A percentile compares a stretch with the other conserved stretches of the same genome.
phyloP scores from a whole-genome alignment of 176 grass and related monocot species.

The Cenchrus purpureus region DNA sequence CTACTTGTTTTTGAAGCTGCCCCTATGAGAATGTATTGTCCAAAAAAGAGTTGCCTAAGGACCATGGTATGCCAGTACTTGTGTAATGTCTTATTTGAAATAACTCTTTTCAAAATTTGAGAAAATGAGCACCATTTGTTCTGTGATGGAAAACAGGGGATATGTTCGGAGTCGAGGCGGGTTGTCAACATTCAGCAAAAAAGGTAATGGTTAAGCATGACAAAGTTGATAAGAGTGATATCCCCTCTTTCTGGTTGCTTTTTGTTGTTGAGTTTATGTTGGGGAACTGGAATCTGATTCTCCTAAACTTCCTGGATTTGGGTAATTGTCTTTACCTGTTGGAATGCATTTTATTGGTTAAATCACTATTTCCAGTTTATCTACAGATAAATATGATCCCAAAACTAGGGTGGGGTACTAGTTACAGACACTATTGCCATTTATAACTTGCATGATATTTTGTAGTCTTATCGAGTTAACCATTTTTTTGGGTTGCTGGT shows the following conservation, averaged over 20 bases:
- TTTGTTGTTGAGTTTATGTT: too few relatives aligned
- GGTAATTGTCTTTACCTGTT: background rate
- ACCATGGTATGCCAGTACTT: background rate
- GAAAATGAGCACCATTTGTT: background rate
- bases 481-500: background rate
- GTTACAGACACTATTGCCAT: background rate
- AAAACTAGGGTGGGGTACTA: background rate
- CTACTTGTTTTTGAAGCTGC: conserved; percentile 12
- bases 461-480: background rate
- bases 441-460: background rate
- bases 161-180: background rate
- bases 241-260: background rate
- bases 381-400: background rate
- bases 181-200: background rate
- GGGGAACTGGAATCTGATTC: background rate
- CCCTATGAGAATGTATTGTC: background rate
- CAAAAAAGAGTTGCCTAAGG: background rate
- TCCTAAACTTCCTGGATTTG: background rate
- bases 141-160: background rate
- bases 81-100: background rate
- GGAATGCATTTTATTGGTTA: background rate
- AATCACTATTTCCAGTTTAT: background rate
- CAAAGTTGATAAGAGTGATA: background rate
- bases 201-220: conserved; percentile 8
- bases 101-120: background rate